Evolutionary conservation across 148 eudicot genomes (phyloP).

Genomic region (Amaranthus palmeri): DNA sequence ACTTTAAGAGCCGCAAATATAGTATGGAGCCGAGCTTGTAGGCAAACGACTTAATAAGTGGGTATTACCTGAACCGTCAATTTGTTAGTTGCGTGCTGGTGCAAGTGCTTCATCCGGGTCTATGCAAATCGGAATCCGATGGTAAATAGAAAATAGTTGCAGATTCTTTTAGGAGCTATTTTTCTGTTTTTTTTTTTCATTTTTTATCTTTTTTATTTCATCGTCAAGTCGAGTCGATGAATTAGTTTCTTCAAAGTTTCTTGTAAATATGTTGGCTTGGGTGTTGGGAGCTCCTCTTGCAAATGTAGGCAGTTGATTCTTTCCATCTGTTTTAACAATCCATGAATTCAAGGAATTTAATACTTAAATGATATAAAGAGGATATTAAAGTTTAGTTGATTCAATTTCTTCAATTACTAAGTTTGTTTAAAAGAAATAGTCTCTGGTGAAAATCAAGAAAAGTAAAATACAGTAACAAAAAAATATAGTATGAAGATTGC

Average conservation of each 20-base stretch:
- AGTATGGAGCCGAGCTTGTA: neutral
- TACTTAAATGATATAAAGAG: conserved; percentile 19
- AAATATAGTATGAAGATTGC: too few species aligned
- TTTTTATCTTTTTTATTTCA: neutral
- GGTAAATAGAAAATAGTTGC: conserved; percentile 29
- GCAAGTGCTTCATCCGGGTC: neutral
- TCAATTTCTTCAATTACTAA: neutral
- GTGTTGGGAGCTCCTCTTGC: conserved; percentile 25
- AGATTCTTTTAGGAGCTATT: conserved; percentile 25
- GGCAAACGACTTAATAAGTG: neutral
- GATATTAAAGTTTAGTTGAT: conserved; percentile 2
- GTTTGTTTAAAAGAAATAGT: too few species aligned
- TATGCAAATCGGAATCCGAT: conserved; percentile 11
- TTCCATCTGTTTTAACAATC: conserved; percentile 12
- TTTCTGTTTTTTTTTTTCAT: neutral
- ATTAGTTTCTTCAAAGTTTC: conserved; percentile 2
- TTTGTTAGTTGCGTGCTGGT: neutral
- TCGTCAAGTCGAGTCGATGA: neutral
- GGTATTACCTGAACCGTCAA: neutral
- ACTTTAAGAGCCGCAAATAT: neutral
- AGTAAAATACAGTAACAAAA: too few species aligned
- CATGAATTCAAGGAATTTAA: conserved; percentile 7
- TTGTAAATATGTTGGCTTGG: conserved; percentile 30
- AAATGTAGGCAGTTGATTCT: conserved; percentile 31
- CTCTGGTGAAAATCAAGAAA: too few species aligned